Evolutionary conservation across 2,329 filamentous ascomycete species (phyloP), one percentile per base, ranked within the genome.

Genomic region (Aurifilum marmelostoma): DNA sequence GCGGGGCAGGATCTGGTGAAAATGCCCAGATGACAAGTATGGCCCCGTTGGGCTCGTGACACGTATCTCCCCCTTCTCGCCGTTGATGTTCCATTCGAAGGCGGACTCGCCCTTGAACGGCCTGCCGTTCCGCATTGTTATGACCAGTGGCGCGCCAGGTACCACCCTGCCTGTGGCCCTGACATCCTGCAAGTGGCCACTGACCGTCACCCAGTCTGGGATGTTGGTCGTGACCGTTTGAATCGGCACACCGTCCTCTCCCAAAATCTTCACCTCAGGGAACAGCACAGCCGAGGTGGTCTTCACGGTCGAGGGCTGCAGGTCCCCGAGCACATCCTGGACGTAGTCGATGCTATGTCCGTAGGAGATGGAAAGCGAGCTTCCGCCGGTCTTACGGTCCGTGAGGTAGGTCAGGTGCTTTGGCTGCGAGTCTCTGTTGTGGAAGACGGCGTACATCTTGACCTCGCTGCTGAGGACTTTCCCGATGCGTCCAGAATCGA

Each of bases 51-150:
- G 69, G 0, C 78, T 75, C 0, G 75, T 77, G 0, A 86, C 72
- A 18, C 81, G 76, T 4, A 87, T 77, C 75, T 87, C 84, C 0
- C 84, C 85, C 70, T 81, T 82, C 65, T 84, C 82, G 27, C 87
- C 85, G 59, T 82, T 78, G 52, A 89, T 81, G 8, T 78, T 80
- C 83, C 86, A 88, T 0, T 81, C 75, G 0, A 86, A 73, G 1
- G 77, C 79, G 0, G 83, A 79, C 0, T 83, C 81, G 1, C 79
- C 82, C 0, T 81, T 81, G 74, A 87, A 87, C 0, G 82, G 79
- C 21, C 81, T 79, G 0, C 86, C 85, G 18, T 81, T 80, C 3
- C 83, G 82, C 71, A 84, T 80, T 5, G 81, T 80, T n/a, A 83
- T 71, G 0, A 80, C 79, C 0, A 87, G 73, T 0, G 80, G 80